Base-by-base conservation (phyloP, 1,284 basidiomycete species). In the Tilletia caries region DNA sequence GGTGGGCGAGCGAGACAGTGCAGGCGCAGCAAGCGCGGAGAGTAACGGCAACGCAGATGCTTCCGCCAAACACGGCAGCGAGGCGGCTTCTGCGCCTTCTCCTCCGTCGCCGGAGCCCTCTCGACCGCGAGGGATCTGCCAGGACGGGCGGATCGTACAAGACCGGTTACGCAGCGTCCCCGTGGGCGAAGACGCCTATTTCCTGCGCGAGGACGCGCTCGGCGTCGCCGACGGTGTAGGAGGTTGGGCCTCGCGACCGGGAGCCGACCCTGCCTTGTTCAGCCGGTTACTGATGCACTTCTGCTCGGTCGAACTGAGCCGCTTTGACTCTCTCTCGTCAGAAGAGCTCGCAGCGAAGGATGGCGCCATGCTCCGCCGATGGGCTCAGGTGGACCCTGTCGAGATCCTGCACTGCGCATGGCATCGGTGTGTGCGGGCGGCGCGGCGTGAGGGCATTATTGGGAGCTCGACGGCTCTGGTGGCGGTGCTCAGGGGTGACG, bases 161-260 rank as follows among this genome's bases (percentile, higher is more conserved):
- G 80, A 81, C 23, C 76, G 79, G 12, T 70, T 82, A 25, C 73
- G 75, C 32, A 87, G 91, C 0, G 89, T 91, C 0, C 90, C 91
- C 79, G 89, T 93, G 8, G 92, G 91, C 66, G 91, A 93, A 79
- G 91, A 93, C 78, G 90, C 91, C 10, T 95, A 93, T 81, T 94
- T 95, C 74, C 85, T 94, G 3, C 86, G 89, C 10, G 88, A 82
- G 2, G 91, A 93, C 76, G 91, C 91, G 5, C 89, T 94, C 84
- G 92, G 92, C 20, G 90, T 94, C 2, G 92, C 92, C 12, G 92
- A 94, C 79, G 92, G 92, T 37, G 92, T 94, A 0, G 92, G 92
- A 1, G 92, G 92, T 1, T 94, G 92, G 92, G 87, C 89, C 0
- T 80, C 83, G n/a, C 86, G 82, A 76, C 83, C 82, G 34, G 84